phyloP scores from a whole-genome alignment of 2,329 filamentous ascomycete species.

The Verticillium nonalfalfae region DNA sequence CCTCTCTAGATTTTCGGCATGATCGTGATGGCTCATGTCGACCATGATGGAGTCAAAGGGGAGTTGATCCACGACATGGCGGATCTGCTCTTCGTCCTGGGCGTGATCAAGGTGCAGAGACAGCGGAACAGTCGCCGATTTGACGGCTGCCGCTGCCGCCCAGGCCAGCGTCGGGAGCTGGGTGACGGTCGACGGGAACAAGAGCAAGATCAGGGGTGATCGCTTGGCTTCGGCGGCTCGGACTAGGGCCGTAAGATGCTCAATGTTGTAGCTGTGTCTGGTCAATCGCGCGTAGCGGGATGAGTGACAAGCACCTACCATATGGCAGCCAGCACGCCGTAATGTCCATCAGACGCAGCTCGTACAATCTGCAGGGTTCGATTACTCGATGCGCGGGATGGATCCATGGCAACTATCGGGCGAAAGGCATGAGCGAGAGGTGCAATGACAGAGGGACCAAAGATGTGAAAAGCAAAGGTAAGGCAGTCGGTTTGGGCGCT shows the following conservation, averaged over 20 bases:
- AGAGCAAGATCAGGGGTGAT: conserved; percentile 61
- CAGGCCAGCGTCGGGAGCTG: conserved; percentile 46
- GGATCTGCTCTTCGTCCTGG: conserved; percentile 52
- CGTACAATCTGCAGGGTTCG: conserved; percentile 32
- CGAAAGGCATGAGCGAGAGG: background rate
- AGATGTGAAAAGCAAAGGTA: too few species aligned
- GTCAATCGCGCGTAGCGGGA: background rate
- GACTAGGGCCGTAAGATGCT: conserved; percentile 62
- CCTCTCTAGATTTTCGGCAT: conserved; percentile 59
- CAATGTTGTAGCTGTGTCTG: conserved; percentile 57
- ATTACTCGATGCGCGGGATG: background rate
- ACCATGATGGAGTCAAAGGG: conserved; percentile 70
- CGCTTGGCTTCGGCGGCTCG: conserved; percentile 61
- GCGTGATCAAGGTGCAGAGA: conserved; percentile 62
- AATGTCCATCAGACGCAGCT: conserved; percentile 43
- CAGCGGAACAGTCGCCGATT: conserved; percentile 47
- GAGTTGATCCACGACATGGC: conserved; percentile 42
- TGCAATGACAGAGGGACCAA: background rate
- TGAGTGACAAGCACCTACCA: conserved; percentile 22
- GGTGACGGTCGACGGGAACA: conserved; percentile 69
- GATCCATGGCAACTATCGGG: background rate
- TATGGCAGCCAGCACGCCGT: conserved; percentile 41
- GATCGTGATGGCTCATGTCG: conserved; percentile 69
- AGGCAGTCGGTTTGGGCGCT: too few species aligned
- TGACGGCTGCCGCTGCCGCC: conserved; percentile 49